Conservation (phyloP, 352 stramenopile species). For the Pythium sp. region DNA sequence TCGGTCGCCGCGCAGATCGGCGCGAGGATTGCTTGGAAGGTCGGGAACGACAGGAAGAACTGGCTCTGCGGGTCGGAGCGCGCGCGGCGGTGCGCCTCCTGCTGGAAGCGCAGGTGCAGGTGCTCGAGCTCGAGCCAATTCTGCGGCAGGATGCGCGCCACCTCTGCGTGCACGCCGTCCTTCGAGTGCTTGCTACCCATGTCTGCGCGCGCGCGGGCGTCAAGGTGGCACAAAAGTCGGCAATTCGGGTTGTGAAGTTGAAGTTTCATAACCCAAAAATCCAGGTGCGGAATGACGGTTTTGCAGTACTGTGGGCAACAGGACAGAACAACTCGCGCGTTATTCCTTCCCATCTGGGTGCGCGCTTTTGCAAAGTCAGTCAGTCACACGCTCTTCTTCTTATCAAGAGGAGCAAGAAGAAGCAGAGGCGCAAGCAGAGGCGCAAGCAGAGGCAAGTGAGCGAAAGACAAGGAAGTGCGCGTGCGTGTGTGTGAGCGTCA, state of each 20-base stretch:
- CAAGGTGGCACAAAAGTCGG: background rate
- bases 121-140: slow-evolving; percentile 56
- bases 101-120: slow-evolving; percentile 55
- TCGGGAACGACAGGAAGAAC: slow-evolving; percentile 52
- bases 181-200: slow-evolving; percentile 69
- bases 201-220: too few relatives aligned
- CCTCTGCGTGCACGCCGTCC: slow-evolving; percentile 28
- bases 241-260: slow-evolving; percentile 11
- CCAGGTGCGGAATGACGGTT: background rate
- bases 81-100: slow-evolving; percentile 42
- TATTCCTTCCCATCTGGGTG: slow-evolving; percentile 6
- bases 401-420: background rate
- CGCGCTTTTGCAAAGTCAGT: background rate
- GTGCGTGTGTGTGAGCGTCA: background rate
- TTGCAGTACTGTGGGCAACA: slow-evolving; percentile 7
- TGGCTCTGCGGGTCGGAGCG: slow-evolving; percentile 28
- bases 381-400: slow-evolving; percentile 2
- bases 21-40: slow-evolving; percentile 45
- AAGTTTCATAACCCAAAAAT: slow-evolving; percentile 17
- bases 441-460: background rate
- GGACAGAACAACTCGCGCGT: slow-evolving; percentile 3
- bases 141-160: slow-evolving; percentile 43
- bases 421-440: background rate
- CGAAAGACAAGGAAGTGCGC: background rate
- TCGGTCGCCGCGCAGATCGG: slow-evolving; percentile 26